Evolutionary conservation across 2,329 filamentous ascomycete species (phyloP), one percentile per base, ranked within the genome.

Genomic region (Cordyceps cicadae): DNA sequence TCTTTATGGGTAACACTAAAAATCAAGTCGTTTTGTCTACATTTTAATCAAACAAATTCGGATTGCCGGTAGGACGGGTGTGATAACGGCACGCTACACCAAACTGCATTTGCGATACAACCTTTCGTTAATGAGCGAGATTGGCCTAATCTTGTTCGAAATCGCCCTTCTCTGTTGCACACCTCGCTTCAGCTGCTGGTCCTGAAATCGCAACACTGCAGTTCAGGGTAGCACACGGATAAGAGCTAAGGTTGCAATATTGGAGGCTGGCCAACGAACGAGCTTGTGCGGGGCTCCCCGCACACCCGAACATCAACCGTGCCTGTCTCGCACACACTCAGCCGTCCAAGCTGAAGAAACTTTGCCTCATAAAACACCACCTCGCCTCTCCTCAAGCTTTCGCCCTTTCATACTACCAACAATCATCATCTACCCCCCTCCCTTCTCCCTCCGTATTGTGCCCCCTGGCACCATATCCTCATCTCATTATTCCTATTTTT

Each of bases 281-380:
- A 60, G 51, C 58, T 54, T 48, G 45, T 45, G 58, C 50, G 58
- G 58, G 58, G 58, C 58, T 48, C 29, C 34, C 50, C 29, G 32
- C 52, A 46, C 45, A 53, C n/a, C 60, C 61, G 61, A 62, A 43
- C n/a, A 62, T 62, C 51, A 59, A 46, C 61, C 61, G 61, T 12
- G n/a, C 54, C 24, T n/a, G 29, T 45, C 26, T 51, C 55, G 26
- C 56, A 53, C 55, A 56, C 43, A 58, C 60, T 37, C 29, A 66
- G 65, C 65, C 17, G 64, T 65, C 68, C 64, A 64, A 60, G 65
- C 65, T 70, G 68, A 66, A 70, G 72, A 72, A 73, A 67, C 70
- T 67, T 72, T 72, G 66, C 67, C 65, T 69, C 65, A 66, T 65
- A 71, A 69, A 67, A 67, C 62, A 64, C 62, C 60, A 21, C 53